A percentile compares a stretch with the other conserved stretches of the same genome.
These are phyloP conservation scores for Astrothelium subdiscretum DNA, from an alignment of 495 filamentous ascomycete species.

Conservation along the genomic window DNA sequence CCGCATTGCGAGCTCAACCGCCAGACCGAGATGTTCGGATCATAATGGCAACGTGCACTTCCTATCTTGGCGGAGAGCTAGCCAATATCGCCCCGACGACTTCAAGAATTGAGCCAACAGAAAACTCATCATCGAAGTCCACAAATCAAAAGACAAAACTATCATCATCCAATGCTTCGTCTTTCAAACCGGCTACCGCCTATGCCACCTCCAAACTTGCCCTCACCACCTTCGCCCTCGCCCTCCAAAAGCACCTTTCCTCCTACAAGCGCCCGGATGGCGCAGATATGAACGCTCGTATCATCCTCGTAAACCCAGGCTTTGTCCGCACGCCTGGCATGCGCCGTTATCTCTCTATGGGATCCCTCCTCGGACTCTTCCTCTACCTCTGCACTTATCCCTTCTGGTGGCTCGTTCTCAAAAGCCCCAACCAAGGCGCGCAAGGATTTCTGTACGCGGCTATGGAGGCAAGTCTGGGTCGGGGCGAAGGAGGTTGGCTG, in stretches of 20 bases:
- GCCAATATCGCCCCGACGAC: slow-evolving; percentile 11
- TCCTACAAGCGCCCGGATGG: slow-evolving; percentile 72
- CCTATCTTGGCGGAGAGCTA: slow-evolving; percentile 62
- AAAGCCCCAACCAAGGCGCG: slow-evolving; percentile 67
- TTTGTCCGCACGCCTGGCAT: slow-evolving; percentile 74
- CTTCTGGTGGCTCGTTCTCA: slow-evolving; percentile 78
- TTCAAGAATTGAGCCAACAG: not conserved
- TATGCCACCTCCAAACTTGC: slow-evolving; percentile 85
- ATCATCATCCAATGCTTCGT: slow-evolving; percentile 3
- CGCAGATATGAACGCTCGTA: slow-evolving; percentile 63
- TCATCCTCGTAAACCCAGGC: slow-evolving; percentile 79
- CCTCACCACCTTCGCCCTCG: slow-evolving; percentile 71
- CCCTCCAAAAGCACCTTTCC: slow-evolving; percentile 82
- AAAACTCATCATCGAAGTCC: not conserved
- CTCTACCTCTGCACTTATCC: slow-evolving; percentile 70
- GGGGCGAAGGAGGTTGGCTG: slow-evolving; percentile 51
- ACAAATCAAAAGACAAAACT: not conserved
- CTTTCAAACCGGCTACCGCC: slow-evolving; percentile 31
- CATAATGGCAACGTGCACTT: slow-evolving; percentile 73
- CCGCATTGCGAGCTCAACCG: slow-evolving; percentile 78
- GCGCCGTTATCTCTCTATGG: slow-evolving; percentile 72
- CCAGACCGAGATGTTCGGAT: slow-evolving; percentile 87
- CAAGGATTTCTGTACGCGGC: slow-evolving; percentile 77
- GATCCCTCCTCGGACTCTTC: slow-evolving; percentile 68
- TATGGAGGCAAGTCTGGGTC: slow-evolving; percentile 52